Base-by-base conservation (phyloP, 352 stramenopile species). In the Thraustochytrium sp. region DNA sequence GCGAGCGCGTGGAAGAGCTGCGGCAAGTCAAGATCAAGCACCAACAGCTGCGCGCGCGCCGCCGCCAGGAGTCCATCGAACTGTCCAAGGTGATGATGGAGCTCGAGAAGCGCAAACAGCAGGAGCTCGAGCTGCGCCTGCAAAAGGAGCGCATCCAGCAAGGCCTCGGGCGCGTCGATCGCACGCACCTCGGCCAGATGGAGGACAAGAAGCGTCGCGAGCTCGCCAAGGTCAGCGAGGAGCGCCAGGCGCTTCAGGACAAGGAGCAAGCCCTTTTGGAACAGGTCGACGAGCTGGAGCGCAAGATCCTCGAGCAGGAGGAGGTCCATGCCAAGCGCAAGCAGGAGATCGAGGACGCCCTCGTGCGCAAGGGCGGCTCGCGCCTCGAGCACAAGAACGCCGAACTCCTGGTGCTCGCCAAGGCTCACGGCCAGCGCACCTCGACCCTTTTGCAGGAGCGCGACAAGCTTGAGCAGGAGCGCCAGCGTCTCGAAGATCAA, bases 181-280 rank as follows among this genome's bases (percentile, higher is more conserved):
- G 68, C n/a, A 64, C 48, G 0, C 42, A 65, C 26, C 48, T 64
- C 31, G 48, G 46, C 23, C 42, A 65, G 68, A n/a, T 64, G 48
- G 68, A 61, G 51, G 31, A 8, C 26, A 38, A 64, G 53, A 64
- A 61, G 34, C 48, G 48, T 18, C 63, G 26, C 18, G 68, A 80
- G 51, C 53, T 64, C 1, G 68, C 37, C 21, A 16, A 18, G 9
- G 21, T 65, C 1, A 64, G n/a, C 46, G 37, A 65, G n/a, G 68
- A 80, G 38, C 68, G 68, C 34, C n/a, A 80, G 53, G 42, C 51
- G 23, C 44, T 75, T 0, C 62, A 75, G 31, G 62, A 31, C 23
- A 75, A 75, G 44, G 68, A 80, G 34, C 44, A 80, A 31, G 68
- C 31, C 5, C 76, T 80, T 23, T 49, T 65, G 68, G 13, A 13